Evolutionary conservation across 1,284 basidiomycete species (phyloP), one percentile per base, ranked within the genome.

Genomic region (Cutaneotrichosporon curvatum): DNA sequence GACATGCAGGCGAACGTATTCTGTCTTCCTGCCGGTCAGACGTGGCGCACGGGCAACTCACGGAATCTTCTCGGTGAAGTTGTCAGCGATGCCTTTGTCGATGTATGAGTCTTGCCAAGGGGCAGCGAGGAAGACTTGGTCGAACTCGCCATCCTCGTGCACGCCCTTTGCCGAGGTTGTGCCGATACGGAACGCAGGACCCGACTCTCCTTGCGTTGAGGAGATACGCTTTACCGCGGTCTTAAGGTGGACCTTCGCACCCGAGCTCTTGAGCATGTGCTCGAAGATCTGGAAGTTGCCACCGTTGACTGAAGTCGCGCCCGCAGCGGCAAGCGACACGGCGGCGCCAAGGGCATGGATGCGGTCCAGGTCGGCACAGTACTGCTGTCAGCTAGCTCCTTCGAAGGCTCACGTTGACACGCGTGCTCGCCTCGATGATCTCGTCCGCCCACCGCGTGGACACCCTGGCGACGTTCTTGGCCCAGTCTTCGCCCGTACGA

Each of bases 251-350:
- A 90, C 68, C 4, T 76, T 78, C 4, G 88, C 87, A 9, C 77
- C 76, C 7, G 85, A 85, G 11, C 75, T 74, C 9, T 79, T 74
- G 32, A 92, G 65, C 73, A 97, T 91, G 38, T 81, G 69, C 55
- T 89, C 81, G 63, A 97, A 97, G 36, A 97, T 77, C 57, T 79
- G 79, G 68, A 79, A 87, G 70, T 97, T 96, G 2, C 94, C 94
- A 2, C 85, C 83, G 51, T 76, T 71, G 40, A 96, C 78, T 14
- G 78, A 76, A 1, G 74, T 73, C 0, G 87, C 87, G 5, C 83
- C 82, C 0, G 65, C 73, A 0, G 88, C 78, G 2, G 87, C 87
- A 70, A 96, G 75, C 8, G 83, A 84, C 46, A 78, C 78, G 15
- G 81, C 68, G 1, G 84, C 86, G 43, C 81, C 89, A 18, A 97